These are phyloP conservation scores for Excoecaria cochinchinensis DNA, from an alignment of 345 rosid genomes.

Conservation along the genomic window DNA sequence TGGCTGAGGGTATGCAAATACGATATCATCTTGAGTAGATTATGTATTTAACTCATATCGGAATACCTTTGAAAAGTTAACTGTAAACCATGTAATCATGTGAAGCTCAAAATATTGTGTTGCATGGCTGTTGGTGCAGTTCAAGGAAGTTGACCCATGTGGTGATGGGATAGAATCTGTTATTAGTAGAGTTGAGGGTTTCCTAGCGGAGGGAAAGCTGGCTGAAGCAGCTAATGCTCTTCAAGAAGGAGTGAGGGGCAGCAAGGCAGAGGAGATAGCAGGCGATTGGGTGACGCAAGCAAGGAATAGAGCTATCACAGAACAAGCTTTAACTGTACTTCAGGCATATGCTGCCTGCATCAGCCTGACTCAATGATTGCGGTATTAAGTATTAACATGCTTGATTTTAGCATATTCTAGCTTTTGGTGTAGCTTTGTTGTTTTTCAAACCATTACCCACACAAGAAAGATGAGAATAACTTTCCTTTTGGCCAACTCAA, in stretches of 20 bases:
- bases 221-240: constrained; percentile 85
- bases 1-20: constrained; percentile 69
- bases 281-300: constrained; percentile 69
- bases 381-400: neutral
- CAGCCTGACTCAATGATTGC: constrained; percentile 50
- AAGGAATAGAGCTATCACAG: constrained; percentile 81
- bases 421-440: neutral
- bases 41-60: neutral
- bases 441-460: neutral
- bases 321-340: constrained; percentile 78
- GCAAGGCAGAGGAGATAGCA: constrained; percentile 72
- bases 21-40: neutral
- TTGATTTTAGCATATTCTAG: neutral
- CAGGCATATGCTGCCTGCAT: constrained; percentile 85
- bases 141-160: constrained; percentile 60
- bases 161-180: constrained; percentile 75
- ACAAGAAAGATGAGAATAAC: constrained; percentile 1
- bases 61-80: neutral
- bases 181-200: constrained; percentile 64
- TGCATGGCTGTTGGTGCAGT: constrained; percentile 33
- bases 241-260: constrained; percentile 85
- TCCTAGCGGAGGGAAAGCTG: constrained; percentile 77
- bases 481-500: neutral
- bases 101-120: neutral
- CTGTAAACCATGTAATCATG: neutral